Base-by-base conservation (phyloP, 2,329 filamentous ascomycete species). In the Diatrype stigma region DNA sequence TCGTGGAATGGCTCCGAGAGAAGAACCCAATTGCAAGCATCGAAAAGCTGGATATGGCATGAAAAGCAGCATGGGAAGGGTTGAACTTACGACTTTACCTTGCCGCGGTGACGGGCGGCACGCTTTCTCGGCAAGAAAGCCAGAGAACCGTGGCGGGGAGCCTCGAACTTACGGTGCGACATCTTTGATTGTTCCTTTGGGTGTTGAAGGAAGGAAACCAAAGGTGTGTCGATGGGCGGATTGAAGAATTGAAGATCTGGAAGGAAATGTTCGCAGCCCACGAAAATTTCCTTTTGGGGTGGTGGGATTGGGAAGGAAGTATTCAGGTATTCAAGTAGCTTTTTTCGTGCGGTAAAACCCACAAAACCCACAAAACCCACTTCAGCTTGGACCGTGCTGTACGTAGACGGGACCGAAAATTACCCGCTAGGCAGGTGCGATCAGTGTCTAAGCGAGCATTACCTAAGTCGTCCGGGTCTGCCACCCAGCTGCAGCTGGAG, bases 91-190 rank as follows among this genome's bases (percentile, higher is more conserved):
- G 87, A 91, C 90, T 96, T 96, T 75, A 96, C 93, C 85, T 96
- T 96, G 76, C 93, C 93, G 69, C 93, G 82, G 80, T 97, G 92
- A 71, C 92, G 85, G 76, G 91, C 84, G 70, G 91, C 90, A 73
- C 93, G 87, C 90, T 96, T 96, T 73, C 89, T 80, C 63, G 89
- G 89, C 71, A 94, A 77, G 79, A 85, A 93, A 67, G 88, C 89
- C 75, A 97, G 82, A 73, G 89, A 92, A 74, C 93, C 94, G 82
- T 97, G 93, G 75, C 93, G 89, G 73, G 92, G 92, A 74, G 92
- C 92, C 85, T 95, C 78, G 71, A 74, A 81, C 77, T 82, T 80
- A 66, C 77, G 75, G 73, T 80, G 77, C 73, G 69, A 70, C 70
- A 73, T 70, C 59, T 61, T 67, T 56, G 56, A 65, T 63, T 67